Percentiles rank a stretch among this genome's conserved stretches.
Conservation (phyloP, 192 early-diverging fungal species). For the Mortierella claussenii region DNA sequence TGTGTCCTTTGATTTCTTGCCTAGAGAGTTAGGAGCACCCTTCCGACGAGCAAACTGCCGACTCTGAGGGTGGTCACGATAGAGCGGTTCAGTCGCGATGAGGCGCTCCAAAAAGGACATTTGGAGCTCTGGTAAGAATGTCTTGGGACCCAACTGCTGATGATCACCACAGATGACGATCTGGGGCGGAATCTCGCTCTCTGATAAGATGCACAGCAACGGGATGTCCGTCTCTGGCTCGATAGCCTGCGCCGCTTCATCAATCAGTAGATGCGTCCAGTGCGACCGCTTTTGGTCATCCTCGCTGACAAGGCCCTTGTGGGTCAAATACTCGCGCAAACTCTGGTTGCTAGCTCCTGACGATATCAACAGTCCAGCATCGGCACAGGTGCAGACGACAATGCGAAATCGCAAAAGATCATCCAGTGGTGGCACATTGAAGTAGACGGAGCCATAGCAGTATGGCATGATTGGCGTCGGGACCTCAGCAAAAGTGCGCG, state of each 20-base stretch:
- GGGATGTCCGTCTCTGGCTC: conserved; percentile 64
- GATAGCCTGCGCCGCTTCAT: conserved; percentile 68
- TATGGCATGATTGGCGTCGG: conserved; percentile 57
- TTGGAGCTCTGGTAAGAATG: conserved; percentile 50
- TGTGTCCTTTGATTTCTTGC: conserved; percentile 21
- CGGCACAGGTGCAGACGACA: conserved; percentile 63
- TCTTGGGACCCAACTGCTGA: conserved; percentile 61
- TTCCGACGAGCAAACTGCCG: conserved; percentile 31
- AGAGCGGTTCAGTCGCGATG: conserved; percentile 49
- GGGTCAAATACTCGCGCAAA: conserved; percentile 33
- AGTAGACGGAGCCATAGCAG: conserved; percentile 51
- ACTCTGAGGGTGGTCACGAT: conserved; percentile 56
- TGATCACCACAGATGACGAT: conserved; percentile 67
- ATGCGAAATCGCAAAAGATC: conserved; percentile 53
- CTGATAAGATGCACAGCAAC: conserved; percentile 52
- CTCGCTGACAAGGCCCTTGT: conserved; percentile 24
- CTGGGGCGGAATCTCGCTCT: conserved; percentile 39
- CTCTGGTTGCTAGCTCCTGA: conserved; percentile 56
- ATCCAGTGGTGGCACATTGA: conserved; percentile 56
- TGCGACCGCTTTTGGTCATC: conserved; percentile 29
- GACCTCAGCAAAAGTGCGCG: conserved; percentile 57
- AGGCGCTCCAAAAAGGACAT: conserved; percentile 61
- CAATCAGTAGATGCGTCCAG: conserved; percentile 63
- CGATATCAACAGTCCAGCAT: conserved; percentile 58
- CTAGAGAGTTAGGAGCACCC: not conserved